phyloP scores from a whole-genome alignment of 441 rosid species.

The Jatropha podagrica region DNA sequence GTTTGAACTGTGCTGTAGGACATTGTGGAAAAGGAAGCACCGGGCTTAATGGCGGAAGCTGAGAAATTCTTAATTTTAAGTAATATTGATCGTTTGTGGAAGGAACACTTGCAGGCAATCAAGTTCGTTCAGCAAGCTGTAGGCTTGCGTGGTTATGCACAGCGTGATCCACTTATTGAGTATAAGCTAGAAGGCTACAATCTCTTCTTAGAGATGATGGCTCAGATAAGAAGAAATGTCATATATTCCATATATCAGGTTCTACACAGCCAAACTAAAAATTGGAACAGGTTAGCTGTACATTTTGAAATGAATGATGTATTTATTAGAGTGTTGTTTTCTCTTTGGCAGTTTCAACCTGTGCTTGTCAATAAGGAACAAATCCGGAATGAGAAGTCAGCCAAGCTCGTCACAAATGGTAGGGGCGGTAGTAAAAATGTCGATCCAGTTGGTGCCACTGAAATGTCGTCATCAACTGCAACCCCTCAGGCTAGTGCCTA shows the following conservation, averaged over 20 bases:
- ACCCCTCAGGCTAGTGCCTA: conserved; percentile 54
- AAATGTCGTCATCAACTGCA: conserved; percentile 55
- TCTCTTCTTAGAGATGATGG: conserved; percentile 98
- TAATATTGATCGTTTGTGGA: conserved; percentile 96
- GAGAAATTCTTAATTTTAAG: conserved; percentile 86
- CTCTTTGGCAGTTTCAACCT: conserved; percentile 70
- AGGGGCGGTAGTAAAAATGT: conserved; percentile 35
- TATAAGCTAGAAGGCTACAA: conserved; percentile 97
- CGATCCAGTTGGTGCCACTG: conserved; percentile 44
- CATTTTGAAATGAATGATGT: not conserved
- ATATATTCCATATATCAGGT: conserved; percentile 99
- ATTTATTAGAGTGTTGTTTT: not conserved
- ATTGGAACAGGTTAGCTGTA: not conserved
- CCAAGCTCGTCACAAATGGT: conserved; percentile 48
- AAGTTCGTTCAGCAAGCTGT: conserved; percentile 98
- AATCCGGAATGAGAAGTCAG: conserved; percentile 47
- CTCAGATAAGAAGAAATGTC: conserved; percentile 92
- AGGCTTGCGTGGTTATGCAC: conserved; percentile 94
- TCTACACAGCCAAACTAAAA: conserved; percentile 6
- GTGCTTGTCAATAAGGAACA: conserved; percentile 71
- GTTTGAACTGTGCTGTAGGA: conserved; percentile 43
- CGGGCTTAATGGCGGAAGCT: conserved; percentile 92
- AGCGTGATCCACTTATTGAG: conserved; percentile 95
- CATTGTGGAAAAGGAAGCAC: conserved; percentile 79
- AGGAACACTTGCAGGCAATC: conserved; percentile 95